These are phyloP conservation scores for Parathielavia hyrcaniae DNA, from an alignment of 495 filamentous ascomycete species.

Conservation along the genomic window DNA sequence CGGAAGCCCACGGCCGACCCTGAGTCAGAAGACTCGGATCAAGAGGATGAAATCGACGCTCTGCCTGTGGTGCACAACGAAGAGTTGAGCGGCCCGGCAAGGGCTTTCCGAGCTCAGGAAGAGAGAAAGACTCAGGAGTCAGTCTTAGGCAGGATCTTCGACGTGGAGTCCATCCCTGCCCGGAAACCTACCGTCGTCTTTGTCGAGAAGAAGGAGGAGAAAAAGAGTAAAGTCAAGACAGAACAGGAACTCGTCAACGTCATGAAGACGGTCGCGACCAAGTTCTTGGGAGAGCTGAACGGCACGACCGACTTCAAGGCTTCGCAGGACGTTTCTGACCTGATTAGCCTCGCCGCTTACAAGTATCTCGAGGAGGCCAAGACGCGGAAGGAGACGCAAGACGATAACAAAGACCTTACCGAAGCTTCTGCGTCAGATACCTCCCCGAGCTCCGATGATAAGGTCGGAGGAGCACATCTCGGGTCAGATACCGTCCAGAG, in stretches of 20 bases:
- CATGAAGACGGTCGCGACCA: conserved; percentile 35
- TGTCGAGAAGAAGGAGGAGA: conserved; percentile 30
- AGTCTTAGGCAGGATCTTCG: conserved; percentile 50
- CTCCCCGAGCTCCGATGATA: neutral
- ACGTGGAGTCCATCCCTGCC: conserved; percentile 35
- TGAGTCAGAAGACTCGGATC: conserved; percentile 48
- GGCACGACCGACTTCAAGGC: conserved; percentile 24
- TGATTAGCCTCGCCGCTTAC: conserved; percentile 41
- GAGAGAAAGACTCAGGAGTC: conserved; percentile 50
- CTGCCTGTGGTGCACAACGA: conserved; percentile 18
- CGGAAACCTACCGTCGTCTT: conserved; percentile 26
- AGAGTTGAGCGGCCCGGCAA: conserved; percentile 35
- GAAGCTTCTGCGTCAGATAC: neutral
- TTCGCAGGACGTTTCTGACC: conserved; percentile 37
- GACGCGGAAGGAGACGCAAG: conserved; percentile 14
- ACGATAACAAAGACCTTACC: conserved; percentile 3
- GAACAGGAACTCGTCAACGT: conserved; percentile 39
- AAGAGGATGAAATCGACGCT: conserved; percentile 43
- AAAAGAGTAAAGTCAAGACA: conserved; percentile 22
- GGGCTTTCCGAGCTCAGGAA: conserved; percentile 40
- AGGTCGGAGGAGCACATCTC: neutral
- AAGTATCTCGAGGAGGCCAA: conserved; percentile 38
- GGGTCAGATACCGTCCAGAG: too few species aligned
- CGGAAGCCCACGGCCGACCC: conserved; percentile 45
- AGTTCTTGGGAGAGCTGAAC: conserved; percentile 33